These are phyloP conservation scores for Paraglomus occultum DNA, from an alignment of 192 early-diverging fungal species.

Conservation along the genomic window DNA sequence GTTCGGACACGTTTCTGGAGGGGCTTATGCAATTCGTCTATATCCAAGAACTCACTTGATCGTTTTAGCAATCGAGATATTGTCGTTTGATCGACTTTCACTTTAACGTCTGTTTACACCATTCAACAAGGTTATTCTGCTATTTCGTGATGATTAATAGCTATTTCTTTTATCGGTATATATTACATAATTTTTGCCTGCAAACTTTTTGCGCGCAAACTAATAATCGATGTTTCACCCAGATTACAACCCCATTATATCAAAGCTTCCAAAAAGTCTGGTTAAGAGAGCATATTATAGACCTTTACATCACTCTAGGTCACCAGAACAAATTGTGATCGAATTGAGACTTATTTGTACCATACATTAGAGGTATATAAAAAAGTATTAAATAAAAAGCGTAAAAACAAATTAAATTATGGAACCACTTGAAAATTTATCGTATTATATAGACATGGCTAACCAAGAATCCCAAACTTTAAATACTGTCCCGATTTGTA, in stretches of 20 bases:
- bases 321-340: neutral
- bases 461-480: too few species aligned
- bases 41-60: too few species aligned
- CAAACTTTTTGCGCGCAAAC: conserved; percentile 18
- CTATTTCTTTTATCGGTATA: neutral
- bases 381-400: neutral
- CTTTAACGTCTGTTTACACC: too few species aligned
- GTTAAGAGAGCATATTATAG: neutral
- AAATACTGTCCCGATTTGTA: too few species aligned
- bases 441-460: too few species aligned
- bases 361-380: conserved; percentile 22
- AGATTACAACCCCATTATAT: neutral
- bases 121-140: too few species aligned
- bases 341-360: conserved; percentile 11
- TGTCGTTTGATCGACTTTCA: too few species aligned
- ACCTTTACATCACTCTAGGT: conserved; percentile 6
- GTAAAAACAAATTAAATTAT: neutral
- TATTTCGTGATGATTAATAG: too few species aligned
- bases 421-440: too few species aligned
- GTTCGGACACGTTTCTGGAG: too few species aligned
- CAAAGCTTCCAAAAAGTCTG: neutral
- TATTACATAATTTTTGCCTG: conserved; percentile 4
- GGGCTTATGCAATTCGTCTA: too few species aligned
- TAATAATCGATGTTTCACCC: conserved; percentile 6
- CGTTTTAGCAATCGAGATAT: too few species aligned